phyloP scores from a whole-genome alignment of 2,329 filamentous ascomycete genomes.

The Aspergillus calidoustus region DNA sequence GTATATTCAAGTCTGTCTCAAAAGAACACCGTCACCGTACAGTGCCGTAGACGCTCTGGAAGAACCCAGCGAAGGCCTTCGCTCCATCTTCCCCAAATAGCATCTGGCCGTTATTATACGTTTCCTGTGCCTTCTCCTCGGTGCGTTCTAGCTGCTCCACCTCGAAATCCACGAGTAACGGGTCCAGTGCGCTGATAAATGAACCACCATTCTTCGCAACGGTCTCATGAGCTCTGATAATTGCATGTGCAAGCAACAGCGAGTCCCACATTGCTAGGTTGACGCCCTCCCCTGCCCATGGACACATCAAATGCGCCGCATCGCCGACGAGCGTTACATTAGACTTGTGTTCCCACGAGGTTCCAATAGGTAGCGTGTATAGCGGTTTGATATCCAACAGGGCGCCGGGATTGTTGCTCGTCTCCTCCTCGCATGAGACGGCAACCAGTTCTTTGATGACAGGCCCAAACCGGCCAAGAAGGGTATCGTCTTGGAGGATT shows the following conservation, averaged over 20 bases:
- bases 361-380: constrained; percentile 30
- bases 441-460: constrained; percentile 27
- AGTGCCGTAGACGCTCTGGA: constrained; percentile 3
- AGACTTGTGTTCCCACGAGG: constrained; percentile 25
- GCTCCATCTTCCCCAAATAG: constrained; percentile 17
- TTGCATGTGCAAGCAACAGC: constrained; percentile 24
- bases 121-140: constrained; percentile 15
- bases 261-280: constrained; percentile 36
- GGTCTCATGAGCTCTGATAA: constrained; percentile 10
- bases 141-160: constrained; percentile 4
- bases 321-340: constrained; percentile 33
- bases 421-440: constrained; percentile 26
- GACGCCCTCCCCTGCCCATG: constrained; percentile 37
- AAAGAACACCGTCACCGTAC: not conserved
- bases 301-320: constrained; percentile 37
- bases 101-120: constrained; percentile 10
- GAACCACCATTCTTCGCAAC: not conserved
- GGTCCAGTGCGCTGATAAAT: not conserved
- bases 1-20: not conserved
- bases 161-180: constrained; percentile 17
- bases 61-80: constrained; percentile 6
- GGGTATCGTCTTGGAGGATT: not conserved
- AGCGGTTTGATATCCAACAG: constrained; percentile 20
- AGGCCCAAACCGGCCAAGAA: constrained; percentile 6
- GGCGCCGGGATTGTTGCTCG: constrained; percentile 9